phyloP scores from a whole-genome alignment of 2,329 filamentous ascomycete genomes.

The Fusarium sp. region DNA sequence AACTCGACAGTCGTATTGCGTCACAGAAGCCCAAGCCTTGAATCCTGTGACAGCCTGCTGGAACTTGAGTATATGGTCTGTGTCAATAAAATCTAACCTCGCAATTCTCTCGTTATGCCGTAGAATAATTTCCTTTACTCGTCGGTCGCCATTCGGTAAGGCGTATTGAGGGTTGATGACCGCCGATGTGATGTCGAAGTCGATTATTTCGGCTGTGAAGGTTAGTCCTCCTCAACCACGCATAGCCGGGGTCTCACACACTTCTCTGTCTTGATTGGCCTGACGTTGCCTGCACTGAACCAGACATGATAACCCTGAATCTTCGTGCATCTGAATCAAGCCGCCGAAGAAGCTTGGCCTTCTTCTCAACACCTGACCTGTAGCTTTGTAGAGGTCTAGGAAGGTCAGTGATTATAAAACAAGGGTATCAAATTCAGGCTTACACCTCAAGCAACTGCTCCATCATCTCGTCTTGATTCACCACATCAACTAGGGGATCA shows the following conservation, averaged over 20 bases:
- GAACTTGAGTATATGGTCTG: slow-evolving; percentile 45
- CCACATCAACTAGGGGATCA: slow-evolving; percentile 44
- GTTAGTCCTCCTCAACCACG: slow-evolving; percentile 12
- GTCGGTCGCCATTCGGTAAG: slow-evolving; percentile 32
- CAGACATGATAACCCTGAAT: slow-evolving; percentile 43
- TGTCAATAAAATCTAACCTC: slow-evolving; percentile 41
- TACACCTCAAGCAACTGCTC: slow-evolving; percentile 46
- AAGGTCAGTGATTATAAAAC: slow-evolving; percentile 1
- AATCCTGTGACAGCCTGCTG: slow-evolving; percentile 49
- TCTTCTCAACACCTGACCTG: slow-evolving; percentile 34
- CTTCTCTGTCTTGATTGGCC: slow-evolving; percentile 38
- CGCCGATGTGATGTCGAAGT: slow-evolving; percentile 46
- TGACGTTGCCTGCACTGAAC: slow-evolving; percentile 32
- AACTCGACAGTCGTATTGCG: slow-evolving; percentile 42
- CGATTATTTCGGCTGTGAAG: slow-evolving; percentile 40
- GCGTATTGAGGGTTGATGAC: slow-evolving; percentile 46
- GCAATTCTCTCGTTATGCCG: slow-evolving; percentile 46
- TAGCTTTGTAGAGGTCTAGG: slow-evolving; percentile 34
- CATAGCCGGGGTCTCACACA: slow-evolving; percentile 2
- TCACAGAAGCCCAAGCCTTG: slow-evolving; percentile 44
- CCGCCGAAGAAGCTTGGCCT: slow-evolving; percentile 42
- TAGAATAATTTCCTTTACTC: slow-evolving; percentile 44
- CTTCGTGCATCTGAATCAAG: slow-evolving; percentile 42
- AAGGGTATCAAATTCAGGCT: background rate
- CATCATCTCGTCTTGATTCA: slow-evolving; percentile 48